These are phyloP conservation scores for Xylariaceae sp. DNA, from an alignment of 2,329 filamentous ascomycete genomes.

Conservation along the genomic window DNA sequence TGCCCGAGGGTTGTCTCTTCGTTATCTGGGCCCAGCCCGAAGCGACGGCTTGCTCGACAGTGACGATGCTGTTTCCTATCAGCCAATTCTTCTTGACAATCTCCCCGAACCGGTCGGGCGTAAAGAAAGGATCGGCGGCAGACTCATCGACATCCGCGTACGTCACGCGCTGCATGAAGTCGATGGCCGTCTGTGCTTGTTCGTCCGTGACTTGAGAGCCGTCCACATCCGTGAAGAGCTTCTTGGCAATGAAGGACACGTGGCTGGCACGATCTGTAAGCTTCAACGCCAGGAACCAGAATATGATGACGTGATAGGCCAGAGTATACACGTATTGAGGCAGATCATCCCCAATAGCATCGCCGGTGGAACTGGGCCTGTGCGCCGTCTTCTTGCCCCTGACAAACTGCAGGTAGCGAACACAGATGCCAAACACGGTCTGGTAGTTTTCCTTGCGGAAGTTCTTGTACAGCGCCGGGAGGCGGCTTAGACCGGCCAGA, in stretches of 20 bases:
- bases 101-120: constrained; percentile 57
- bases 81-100: constrained; percentile 65
- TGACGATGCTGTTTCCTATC: constrained; percentile 67
- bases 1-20: constrained; percentile 65
- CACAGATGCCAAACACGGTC: constrained; percentile 91
- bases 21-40: constrained; percentile 66
- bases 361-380: constrained; percentile 41
- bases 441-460: constrained; percentile 89
- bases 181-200: constrained; percentile 86
- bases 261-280: constrained; percentile 76
- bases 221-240: constrained; percentile 72
- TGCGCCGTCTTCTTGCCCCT: constrained; percentile 56
- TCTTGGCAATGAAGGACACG: constrained; percentile 85
- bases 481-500: constrained; percentile 77
- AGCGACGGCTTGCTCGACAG: constrained; percentile 63
- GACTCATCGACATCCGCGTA: constrained; percentile 83
- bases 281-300: constrained; percentile 92
- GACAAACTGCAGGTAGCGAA: constrained; percentile 86
- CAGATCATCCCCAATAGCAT: constrained; percentile 58
- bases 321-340: constrained; percentile 91
- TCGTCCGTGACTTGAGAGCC: constrained; percentile 78
- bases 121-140: constrained; percentile 59
- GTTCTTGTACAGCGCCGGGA: constrained; percentile 81
- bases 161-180: constrained; percentile 87
- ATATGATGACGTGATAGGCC: constrained; percentile 91